Evolutionary conservation across 2,329 filamentous ascomycete species (phyloP).

Genomic region (Hypoxylon sp.): DNA sequence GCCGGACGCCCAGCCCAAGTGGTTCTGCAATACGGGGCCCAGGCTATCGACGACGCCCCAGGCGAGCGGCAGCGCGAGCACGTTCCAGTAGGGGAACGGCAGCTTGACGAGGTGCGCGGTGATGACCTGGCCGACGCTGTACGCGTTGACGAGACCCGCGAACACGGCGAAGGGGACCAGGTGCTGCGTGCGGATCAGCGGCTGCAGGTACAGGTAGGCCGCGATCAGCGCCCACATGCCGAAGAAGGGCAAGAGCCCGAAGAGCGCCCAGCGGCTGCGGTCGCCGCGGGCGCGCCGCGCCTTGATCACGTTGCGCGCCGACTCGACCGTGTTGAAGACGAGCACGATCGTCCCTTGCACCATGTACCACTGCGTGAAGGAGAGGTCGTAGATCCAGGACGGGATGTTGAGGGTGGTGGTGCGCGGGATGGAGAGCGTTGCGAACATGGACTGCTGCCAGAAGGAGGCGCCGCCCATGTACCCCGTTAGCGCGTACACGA

Average conservation of each 20-base stretch:
- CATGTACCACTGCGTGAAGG: slow-evolving; percentile 95
- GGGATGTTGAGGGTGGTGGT: slow-evolving; percentile 77
- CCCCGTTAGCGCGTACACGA: slow-evolving; percentile 87
- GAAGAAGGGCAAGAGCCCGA: slow-evolving; percentile 87
- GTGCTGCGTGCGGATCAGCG: slow-evolving; percentile 84
- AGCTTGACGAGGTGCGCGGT: slow-evolving; percentile 91
- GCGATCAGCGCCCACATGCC: slow-evolving; percentile 82
- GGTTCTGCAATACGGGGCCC: slow-evolving; percentile 76
- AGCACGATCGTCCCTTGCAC: slow-evolving; percentile 86
- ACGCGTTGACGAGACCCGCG: slow-evolving; percentile 91
- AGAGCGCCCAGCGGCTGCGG: slow-evolving; percentile 79
- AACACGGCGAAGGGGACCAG: slow-evolving; percentile 92
- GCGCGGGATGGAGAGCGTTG: slow-evolving; percentile 77
- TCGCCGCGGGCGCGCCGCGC: slow-evolving; percentile 82
- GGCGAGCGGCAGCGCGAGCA: slow-evolving; percentile 82
- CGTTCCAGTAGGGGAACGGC: slow-evolving; percentile 91
- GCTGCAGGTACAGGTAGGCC: slow-evolving; percentile 87
- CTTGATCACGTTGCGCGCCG: slow-evolving; percentile 85
- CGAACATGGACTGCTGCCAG: slow-evolving; percentile 89
- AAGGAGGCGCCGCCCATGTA: slow-evolving; percentile 90
- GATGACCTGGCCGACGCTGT: slow-evolving; percentile 96
- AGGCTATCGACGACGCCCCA: slow-evolving; percentile 85
- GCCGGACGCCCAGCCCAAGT: slow-evolving; percentile 73
- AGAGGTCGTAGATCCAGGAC: slow-evolving; percentile 79
- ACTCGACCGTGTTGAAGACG: slow-evolving; percentile 86